phyloP scores from a whole-genome alignment of 202 grass and related monocot species.

The Schoenoplectus tabernaemontani region DNA sequence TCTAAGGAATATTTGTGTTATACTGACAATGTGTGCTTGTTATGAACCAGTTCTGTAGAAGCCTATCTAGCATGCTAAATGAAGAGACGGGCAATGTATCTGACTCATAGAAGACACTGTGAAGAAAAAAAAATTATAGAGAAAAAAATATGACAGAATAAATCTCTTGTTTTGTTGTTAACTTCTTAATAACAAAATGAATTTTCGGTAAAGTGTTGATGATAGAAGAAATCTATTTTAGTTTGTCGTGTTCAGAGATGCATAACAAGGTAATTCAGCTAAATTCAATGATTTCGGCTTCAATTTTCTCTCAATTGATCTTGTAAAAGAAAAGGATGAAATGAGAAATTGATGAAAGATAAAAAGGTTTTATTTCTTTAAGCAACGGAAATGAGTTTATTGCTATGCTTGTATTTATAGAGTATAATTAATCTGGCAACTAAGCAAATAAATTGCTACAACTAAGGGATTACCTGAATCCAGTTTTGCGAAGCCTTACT shows the following conservation, averaged over 20 bases:
- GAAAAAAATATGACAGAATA: not conserved
- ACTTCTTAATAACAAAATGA: not conserved
- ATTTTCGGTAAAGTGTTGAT: not conserved
- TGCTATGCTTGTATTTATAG: not conserved
- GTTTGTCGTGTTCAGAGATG: not conserved
- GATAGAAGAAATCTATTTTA: not conserved
- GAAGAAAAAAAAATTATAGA: not conserved
- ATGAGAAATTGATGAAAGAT: not conserved
- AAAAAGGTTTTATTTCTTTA: no score
- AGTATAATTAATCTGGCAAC: not conserved
- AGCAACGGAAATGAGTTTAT: not conserved
- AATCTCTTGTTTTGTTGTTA: not conserved
- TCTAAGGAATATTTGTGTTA: conserved; percentile 5
- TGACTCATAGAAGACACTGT: not conserved
- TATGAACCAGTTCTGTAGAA: conserved; percentile 48
- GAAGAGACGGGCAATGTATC: conserved; percentile 19
- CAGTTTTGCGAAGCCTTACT: no score
- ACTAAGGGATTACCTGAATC: not conserved
- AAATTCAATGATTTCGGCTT: not conserved
- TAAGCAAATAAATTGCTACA: not conserved
- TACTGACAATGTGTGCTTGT: conserved; percentile 6
- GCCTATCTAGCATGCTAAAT: conserved; percentile 42
- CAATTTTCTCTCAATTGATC: no score
- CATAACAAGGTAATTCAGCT: not conserved
- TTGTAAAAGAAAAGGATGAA: not conserved